Evolutionary conservation across 768 basidiomycete species (phyloP), one percentile per base, ranked within the genome.

Genomic region (Psilocybe tampanensis): DNA sequence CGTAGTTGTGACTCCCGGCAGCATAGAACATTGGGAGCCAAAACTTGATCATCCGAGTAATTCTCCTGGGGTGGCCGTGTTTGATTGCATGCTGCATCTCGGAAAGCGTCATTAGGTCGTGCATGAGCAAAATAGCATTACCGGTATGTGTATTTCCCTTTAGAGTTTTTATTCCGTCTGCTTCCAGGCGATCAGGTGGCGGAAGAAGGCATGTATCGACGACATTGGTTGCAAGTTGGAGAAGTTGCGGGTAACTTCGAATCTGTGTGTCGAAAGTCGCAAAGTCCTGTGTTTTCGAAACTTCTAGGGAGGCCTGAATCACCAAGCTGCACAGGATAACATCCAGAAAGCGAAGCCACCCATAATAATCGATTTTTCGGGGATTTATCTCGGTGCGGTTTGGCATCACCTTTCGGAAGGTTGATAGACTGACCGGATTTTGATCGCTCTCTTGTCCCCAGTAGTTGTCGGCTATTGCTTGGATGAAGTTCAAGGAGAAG

Each of bases 1-100:
- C 54, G 43, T 68, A 68, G 42, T 68, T 68, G 52, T 63, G 64
- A 44, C 67, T 58, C 9, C 61, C 63, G 43, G 44, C 56, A 2
- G 60, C 60, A 55, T 62, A 58, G 26, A 55, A 67, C 57, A 65
- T 67, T 1, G 64, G 66, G 1, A 59, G 18, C 57, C 59, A 67
- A n/a, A 32, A 59, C 51, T 67, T 67, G 22, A 67, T 44, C 55
- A 65, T 61, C 7, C 57, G 54, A 6, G 19, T 29, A 47, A 67
- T 56, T 1, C 58, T 53, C 18, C 52, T 36, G 3, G 64, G 61
- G 53, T 67, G 64, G 0, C 66, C 66, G 55, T 59, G 52, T 42
- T 66, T 66, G 29, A 64, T 58, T 21, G 65, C 48, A 54, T 44
- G 23, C 18, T 55, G 57, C 60, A 64, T 68, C 52, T 68, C 63